phyloP scores from a whole-genome alignment of 805 yeast genomes.

The Pichia thaimueangensis region DNA sequence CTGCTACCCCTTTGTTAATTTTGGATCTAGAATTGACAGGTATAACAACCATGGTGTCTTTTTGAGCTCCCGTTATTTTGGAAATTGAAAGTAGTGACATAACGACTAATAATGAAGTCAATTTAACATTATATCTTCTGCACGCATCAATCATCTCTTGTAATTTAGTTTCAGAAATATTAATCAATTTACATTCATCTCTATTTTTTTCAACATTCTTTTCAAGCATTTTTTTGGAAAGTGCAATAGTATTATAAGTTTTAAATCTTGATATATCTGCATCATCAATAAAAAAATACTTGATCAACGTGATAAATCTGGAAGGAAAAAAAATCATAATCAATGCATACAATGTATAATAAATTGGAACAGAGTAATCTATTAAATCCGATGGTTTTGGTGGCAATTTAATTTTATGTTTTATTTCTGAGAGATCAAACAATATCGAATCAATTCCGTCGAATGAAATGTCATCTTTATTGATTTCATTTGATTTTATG shows the following conservation, averaged over 20 bases:
- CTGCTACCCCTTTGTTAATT: not conserved
- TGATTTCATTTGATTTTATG: not conserved
- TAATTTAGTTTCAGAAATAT: conserved; percentile 4
- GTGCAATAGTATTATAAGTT: conserved; percentile 7
- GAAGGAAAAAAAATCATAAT: conserved; percentile 10
- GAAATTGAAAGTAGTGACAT: conserved; percentile 10
- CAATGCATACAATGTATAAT: conserved; percentile 7
- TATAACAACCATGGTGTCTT: conserved; percentile 13
- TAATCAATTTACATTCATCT: conserved; percentile 8
- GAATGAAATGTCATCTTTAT: not conserved
- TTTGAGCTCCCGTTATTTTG: conserved; percentile 9
- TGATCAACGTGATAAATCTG: conserved; percentile 1
- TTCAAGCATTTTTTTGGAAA: conserved; percentile 5
- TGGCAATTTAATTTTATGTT: conserved; percentile 6
- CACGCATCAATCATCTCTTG: conserved; percentile 3
- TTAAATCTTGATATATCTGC: conserved; percentile 3
- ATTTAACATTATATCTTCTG: conserved; percentile 11
- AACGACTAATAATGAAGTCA: conserved; percentile 12
- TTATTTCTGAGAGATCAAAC: conserved; percentile 4
- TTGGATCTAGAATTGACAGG: conserved; percentile 12
- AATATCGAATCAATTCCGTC: not conserved
- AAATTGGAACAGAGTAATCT: conserved; percentile 12
- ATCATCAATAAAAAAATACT: conserved; percentile 12
- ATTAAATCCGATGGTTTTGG: conserved; percentile 13
- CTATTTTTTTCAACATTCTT: not conserved